Conservation (phyloP, 306 rosid genomes). For the Bauhinia variegata region DNA sequence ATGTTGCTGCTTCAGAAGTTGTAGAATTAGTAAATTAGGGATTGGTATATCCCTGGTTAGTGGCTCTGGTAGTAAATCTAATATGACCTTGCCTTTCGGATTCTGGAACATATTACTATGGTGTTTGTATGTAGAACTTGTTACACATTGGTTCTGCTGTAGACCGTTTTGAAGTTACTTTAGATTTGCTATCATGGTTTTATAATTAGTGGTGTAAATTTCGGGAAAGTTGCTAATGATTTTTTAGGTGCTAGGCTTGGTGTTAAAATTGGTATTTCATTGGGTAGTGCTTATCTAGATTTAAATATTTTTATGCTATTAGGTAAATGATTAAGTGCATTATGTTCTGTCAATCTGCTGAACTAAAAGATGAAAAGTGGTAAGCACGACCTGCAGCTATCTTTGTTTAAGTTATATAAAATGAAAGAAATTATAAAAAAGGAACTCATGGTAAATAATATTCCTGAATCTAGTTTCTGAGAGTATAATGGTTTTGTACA, state of each 20-base stretch:
- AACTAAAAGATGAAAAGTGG: not conserved
- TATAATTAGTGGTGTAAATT: not conserved
- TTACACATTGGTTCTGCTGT: not conserved
- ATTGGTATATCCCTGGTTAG: not conserved
- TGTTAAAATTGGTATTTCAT: not conserved
- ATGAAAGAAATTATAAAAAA: not conserved
- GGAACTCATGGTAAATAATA: no score
- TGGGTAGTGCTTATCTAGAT: not conserved
- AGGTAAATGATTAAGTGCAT: constrained; percentile 3
- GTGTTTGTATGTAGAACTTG: constrained; percentile 13
- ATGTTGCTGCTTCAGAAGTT: constrained; percentile 21
- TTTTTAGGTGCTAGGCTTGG: no score
- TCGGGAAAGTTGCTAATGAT: not conserved
- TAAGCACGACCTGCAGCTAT: not conserved
- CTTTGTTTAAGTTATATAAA: not conserved
- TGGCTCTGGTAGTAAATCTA: constrained; percentile 23
- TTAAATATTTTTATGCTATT: not conserved
- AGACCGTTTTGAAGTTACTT: not conserved
- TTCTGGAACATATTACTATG: not conserved
- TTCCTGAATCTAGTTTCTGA: no score
- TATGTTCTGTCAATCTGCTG: not conserved
- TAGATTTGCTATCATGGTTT: no score
- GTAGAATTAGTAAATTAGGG: not conserved
- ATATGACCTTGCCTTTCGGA: constrained; percentile 13
- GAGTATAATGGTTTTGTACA: no score